Evolutionary conservation across 345 rosid species (phyloP).

Genomic region (Carallia brachiata): DNA sequence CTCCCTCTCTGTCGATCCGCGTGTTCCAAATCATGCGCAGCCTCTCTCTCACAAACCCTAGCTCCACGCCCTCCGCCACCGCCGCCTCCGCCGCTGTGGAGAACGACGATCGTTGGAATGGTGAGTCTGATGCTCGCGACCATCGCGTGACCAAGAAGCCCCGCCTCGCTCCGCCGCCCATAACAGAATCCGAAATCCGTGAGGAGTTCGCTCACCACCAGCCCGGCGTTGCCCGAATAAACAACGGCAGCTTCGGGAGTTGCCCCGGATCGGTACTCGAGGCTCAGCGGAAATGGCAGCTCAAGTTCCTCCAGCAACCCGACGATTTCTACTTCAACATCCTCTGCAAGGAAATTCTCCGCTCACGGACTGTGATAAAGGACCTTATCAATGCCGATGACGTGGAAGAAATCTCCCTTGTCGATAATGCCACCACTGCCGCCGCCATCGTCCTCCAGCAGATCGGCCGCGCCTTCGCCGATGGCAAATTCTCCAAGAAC

Average conservation of each 20-base stretch:
- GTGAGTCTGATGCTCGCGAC: slow-evolving; percentile 31
- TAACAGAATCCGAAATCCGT: slow-evolving; percentile 46
- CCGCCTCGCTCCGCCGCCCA: slow-evolving; percentile 23
- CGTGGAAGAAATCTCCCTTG: slow-evolving; percentile 67
- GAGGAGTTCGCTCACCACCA: slow-evolving; percentile 78
- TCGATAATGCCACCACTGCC: slow-evolving; percentile 78
- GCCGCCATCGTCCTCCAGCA: slow-evolving; percentile 79
- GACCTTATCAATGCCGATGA: slow-evolving; percentile 65
- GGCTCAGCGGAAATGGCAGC: slow-evolving; percentile 59
- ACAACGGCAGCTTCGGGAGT: slow-evolving; percentile 85
- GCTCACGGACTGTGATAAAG: slow-evolving; percentile 51
- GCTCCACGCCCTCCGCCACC: neutral
- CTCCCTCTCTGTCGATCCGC: neutral
- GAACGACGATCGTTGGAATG: slow-evolving; percentile 41
- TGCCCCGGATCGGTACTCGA: slow-evolving; percentile 65
- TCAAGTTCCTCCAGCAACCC: slow-evolving; percentile 62
- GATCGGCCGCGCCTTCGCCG: slow-evolving; percentile 54
- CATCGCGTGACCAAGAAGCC: slow-evolving; percentile 40
- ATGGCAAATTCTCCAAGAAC: slow-evolving; percentile 45
- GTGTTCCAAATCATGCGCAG: slow-evolving; percentile 9
- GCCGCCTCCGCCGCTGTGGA: slow-evolving; percentile 35
- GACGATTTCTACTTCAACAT: slow-evolving; percentile 70
- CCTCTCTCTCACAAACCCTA: slow-evolving; percentile 26
- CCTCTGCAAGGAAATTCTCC: slow-evolving; percentile 56
- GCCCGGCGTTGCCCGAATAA: slow-evolving; percentile 52